Percentiles rank a stretch among this genome's conserved stretches.
phyloP scores from a whole-genome alignment of 1,284 basidiomycete genomes.

The Bondarzewia mesenterica region DNA sequence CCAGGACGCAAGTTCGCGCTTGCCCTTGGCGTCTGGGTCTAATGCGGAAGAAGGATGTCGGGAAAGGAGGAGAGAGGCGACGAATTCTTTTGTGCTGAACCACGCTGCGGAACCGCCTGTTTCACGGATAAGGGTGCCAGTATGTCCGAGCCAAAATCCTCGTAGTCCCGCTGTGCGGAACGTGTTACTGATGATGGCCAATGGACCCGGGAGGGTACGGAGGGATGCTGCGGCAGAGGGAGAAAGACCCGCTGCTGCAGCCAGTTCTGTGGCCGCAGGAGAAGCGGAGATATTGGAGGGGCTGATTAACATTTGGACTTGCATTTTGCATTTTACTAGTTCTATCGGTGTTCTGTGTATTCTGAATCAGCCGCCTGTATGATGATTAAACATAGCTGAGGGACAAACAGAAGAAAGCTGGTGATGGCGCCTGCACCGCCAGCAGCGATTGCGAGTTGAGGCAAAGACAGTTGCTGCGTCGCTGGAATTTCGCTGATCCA shows the following conservation, averaged over 20 bases:
- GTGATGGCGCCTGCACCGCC: slow-evolving; percentile 78
- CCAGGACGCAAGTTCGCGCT: slow-evolving; percentile 58
- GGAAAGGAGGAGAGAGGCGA: slow-evolving; percentile 49
- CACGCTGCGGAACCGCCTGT: slow-evolving; percentile 83
- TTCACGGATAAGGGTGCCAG: slow-evolving; percentile 80
- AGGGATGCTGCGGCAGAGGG: slow-evolving; percentile 15
- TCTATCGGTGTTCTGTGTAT: slow-evolving; percentile 85
- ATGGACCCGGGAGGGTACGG: slow-evolving; percentile 47
- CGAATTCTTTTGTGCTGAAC: slow-evolving; percentile 81
- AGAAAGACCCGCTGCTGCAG: slow-evolving; percentile 22
- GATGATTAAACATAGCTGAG: too few species aligned
- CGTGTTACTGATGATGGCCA: slow-evolving; percentile 58
- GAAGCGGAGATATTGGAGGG: slow-evolving; percentile 11
- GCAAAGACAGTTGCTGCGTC: slow-evolving; percentile 40
- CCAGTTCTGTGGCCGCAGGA: slow-evolving; percentile 15
- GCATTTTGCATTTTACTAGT: slow-evolving; percentile 93
- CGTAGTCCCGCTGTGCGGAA: slow-evolving; percentile 60
- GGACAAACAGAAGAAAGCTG: slow-evolving; percentile 70
- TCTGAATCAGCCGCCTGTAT: too few species aligned
- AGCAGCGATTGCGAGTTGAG: slow-evolving; percentile 68
- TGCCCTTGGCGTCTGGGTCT: slow-evolving; percentile 16
- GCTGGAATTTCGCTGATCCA: slow-evolving; percentile 25
- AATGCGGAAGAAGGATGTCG: slow-evolving; percentile 21
- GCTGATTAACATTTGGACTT: slow-evolving; percentile 77
- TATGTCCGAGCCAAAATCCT: slow-evolving; percentile 86